Evolutionary conservation across 306 rosid species (phyloP).

Genomic region (Gastrolobium villosum): DNA sequence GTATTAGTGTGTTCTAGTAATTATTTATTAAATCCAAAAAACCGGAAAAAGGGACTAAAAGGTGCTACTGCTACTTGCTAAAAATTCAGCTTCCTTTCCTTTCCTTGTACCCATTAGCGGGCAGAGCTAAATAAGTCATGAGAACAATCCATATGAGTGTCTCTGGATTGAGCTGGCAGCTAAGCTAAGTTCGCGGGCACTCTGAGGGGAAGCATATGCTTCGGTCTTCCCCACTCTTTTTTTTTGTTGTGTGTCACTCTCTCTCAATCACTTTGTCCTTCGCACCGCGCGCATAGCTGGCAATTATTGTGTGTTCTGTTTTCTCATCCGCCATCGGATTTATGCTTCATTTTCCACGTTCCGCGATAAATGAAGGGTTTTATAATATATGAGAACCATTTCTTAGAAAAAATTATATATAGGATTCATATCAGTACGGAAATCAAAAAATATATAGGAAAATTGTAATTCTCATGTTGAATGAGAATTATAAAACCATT

Average conservation of each 20-base stretch:
- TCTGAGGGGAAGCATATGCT: constrained; percentile 13
- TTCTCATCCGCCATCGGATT: constrained; percentile 26
- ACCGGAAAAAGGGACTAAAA: no score
- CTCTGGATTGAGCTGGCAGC: constrained; percentile 21
- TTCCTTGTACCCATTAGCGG: no score
- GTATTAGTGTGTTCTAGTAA: no score
- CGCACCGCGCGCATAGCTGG: constrained; percentile 30
- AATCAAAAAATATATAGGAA: no score
- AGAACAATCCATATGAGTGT: constrained; percentile 16
- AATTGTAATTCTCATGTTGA: no score
- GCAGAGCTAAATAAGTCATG: not conserved
- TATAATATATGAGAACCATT: no score
- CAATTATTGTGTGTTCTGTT: constrained; percentile 28
- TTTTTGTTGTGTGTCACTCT: constrained; percentile 22
- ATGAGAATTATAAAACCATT: no score
- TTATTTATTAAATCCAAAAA: no score
- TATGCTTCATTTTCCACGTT: constrained; percentile 14
- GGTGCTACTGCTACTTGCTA: no score
- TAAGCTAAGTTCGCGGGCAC: not conserved
- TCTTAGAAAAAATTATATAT: no score
- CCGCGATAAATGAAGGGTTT: constrained; percentile 9
- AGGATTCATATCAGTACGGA: no score
- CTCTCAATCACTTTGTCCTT: constrained; percentile 25
- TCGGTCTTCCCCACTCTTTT: not conserved
- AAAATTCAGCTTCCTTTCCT: no score